Conservation (phyloP, 2,329 filamentous ascomycete species). For the Fonsecaea nubica region DNA sequence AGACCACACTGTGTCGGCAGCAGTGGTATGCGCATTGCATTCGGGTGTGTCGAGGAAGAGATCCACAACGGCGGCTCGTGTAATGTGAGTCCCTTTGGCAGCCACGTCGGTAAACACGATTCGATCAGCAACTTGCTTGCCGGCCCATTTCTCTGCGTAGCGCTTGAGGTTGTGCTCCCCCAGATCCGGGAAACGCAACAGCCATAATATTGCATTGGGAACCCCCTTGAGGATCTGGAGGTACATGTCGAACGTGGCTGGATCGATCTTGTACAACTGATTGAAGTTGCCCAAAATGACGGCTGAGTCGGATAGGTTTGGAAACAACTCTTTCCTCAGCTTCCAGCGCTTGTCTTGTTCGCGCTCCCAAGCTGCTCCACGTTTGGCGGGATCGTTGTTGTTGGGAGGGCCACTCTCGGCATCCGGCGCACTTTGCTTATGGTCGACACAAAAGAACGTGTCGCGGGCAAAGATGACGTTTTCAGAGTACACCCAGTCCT, state of each 20-base stretch:
- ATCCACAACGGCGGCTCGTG: slow-evolving; percentile 87
- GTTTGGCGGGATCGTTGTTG: slow-evolving; percentile 56
- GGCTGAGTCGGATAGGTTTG: slow-evolving; percentile 76
- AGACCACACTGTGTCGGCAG: slow-evolving; percentile 94
- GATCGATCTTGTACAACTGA: slow-evolving; percentile 98
- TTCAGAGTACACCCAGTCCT: slow-evolving; percentile 93
- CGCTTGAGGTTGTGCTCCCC: slow-evolving; percentile 84
- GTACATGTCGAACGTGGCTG: slow-evolving; percentile 95
- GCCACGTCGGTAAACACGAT: slow-evolving; percentile 97
- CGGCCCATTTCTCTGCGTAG: slow-evolving; percentile 84
- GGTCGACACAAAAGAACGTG: slow-evolving; percentile 98
- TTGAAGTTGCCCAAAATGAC: slow-evolving; percentile 98
- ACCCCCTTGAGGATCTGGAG: slow-evolving; percentile 84
- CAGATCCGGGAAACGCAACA: slow-evolving; percentile 93
- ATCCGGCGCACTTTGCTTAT: slow-evolving; percentile 85
- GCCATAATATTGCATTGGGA: slow-evolving; percentile 90
- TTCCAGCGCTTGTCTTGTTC: slow-evolving; percentile 83
- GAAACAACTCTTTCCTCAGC: slow-evolving; percentile 93
- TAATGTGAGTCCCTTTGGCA: slow-evolving; percentile 92
- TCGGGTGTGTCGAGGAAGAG: slow-evolving; percentile 96
- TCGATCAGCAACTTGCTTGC: slow-evolving; percentile 80
- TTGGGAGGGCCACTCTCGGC: slow-evolving; percentile 43
- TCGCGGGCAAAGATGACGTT: slow-evolving; percentile 94
- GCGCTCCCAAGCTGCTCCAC: slow-evolving; percentile 76
- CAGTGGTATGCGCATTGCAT: slow-evolving; percentile 97